A percentile compares a stretch with the other conserved stretches of the same genome.
Conservation (phyloP, 495 filamentous ascomycete species). For the Tuber calosporum region DNA sequence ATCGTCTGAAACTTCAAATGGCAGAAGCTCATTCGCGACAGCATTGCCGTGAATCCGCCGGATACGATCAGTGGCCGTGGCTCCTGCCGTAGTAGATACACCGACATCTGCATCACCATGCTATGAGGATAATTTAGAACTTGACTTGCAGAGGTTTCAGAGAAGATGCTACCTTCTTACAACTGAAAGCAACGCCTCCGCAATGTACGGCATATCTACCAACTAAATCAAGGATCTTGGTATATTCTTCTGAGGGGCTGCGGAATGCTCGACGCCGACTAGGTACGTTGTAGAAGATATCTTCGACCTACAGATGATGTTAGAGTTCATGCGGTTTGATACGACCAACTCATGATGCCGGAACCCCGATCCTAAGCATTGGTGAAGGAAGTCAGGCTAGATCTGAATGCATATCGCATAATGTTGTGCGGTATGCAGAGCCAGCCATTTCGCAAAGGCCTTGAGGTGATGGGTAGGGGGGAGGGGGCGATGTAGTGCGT, state of each 20-base stretch:
- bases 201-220: slow-evolving; percentile 96
- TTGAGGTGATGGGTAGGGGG: background rate
- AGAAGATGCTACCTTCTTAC: slow-evolving; percentile 59
- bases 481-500: background rate
- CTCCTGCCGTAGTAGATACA: slow-evolving; percentile 65
- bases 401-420: slow-evolving; percentile 5
- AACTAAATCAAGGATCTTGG: slow-evolving; percentile 93
- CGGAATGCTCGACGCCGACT: slow-evolving; percentile 83
- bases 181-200: slow-evolving; percentile 80
- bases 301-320: slow-evolving; percentile 61
- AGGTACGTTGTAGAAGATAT: slow-evolving; percentile 94
- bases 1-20: slow-evolving; percentile 63
- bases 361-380: background rate
- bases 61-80: slow-evolving; percentile 71
- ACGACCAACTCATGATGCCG: background rate
- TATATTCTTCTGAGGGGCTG: slow-evolving; percentile 89
- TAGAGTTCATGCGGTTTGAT: background rate
- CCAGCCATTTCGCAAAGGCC: slow-evolving; percentile 9
- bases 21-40: slow-evolving; percentile 83
- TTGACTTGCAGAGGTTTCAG: slow-evolving; percentile 6
- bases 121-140: slow-evolving; percentile 26
- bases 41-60: slow-evolving; percentile 79
- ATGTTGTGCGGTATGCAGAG: slow-evolving; percentile 2
- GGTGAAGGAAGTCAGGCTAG: slow-evolving; percentile 17
- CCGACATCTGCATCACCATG: slow-evolving; percentile 77